Conservation (phyloP, 139 green algal species). For the Microglena sp. region DNA sequence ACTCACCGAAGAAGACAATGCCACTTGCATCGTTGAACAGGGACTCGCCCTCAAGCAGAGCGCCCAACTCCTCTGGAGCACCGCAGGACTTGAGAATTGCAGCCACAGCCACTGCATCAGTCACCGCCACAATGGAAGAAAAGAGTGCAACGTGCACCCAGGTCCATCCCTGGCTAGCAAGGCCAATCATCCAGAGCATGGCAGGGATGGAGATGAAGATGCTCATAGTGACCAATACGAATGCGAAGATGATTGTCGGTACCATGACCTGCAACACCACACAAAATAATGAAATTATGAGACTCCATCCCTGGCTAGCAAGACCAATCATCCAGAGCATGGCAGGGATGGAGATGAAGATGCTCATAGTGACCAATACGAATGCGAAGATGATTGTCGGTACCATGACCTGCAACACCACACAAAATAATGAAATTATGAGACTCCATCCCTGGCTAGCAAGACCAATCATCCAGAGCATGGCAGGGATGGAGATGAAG, state of each 20-base stretch:
- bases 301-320: no score
- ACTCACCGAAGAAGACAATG: no score
- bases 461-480: no score
- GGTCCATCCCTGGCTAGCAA: slow-evolving; percentile 34
- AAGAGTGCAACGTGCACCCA: slow-evolving; percentile 49
- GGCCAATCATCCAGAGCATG: slow-evolving; percentile 39
- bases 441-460: no score
- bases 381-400: no score
- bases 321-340: no score
- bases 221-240: slow-evolving; percentile 33
- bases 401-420: no score
- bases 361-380: no score
- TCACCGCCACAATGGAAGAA: slow-evolving; percentile 42
- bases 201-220: slow-evolving; percentile 35
- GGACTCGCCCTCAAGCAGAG: slow-evolving; percentile 67
- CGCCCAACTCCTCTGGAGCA: slow-evolving; percentile 55
- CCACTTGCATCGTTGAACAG: slow-evolving; percentile 15
- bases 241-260: slow-evolving; percentile 44
- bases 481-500: no score
- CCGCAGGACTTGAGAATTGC: slow-evolving; percentile 43
- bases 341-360: no score
- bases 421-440: no score
- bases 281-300: no score
- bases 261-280: slow-evolving; percentile 39
- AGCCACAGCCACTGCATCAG: slow-evolving; percentile 51